Evolutionary conservation across 2,329 filamentous ascomycete genomes (phyloP).

Genomic region (Apiospora arundinis): DNA sequence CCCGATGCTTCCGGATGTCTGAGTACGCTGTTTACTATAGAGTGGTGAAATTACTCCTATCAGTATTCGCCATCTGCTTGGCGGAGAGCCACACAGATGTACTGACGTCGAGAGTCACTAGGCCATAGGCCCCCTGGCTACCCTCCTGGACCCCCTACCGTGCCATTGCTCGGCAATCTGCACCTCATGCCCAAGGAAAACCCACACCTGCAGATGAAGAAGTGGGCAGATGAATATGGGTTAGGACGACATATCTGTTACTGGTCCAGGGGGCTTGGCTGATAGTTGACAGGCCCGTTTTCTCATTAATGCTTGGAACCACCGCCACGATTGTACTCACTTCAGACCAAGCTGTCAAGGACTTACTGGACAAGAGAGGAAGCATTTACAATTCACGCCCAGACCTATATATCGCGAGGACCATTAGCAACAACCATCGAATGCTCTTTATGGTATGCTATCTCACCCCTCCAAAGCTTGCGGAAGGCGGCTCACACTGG

Average conservation of each 20-base stretch:
- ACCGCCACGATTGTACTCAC: constrained; percentile 54
- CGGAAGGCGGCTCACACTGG: not conserved
- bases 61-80: too few relatives aligned
- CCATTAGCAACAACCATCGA: constrained; percentile 29
- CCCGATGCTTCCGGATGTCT: not conserved
- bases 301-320: constrained; percentile 57
- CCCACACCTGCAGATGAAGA: constrained; percentile 53
- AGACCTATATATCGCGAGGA: constrained; percentile 50
- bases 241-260: not conserved
- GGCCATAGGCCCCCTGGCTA: constrained; percentile 41
- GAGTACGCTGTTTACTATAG: not conserved
- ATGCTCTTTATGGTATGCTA: constrained; percentile 31
- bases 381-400: constrained; percentile 56
- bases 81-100: not conserved
- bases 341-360: constrained; percentile 52
- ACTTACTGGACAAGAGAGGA: constrained; percentile 57
- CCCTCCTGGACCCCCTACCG: constrained; percentile 57
- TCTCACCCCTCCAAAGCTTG: not conserved
- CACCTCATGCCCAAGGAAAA: constrained; percentile 53
- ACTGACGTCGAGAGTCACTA: constrained; percentile 18
- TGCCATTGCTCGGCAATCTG: constrained; percentile 58
- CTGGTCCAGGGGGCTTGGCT: not conserved
- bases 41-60: not conserved
- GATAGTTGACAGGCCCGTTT: constrained; percentile 44
- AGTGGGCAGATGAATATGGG: constrained; percentile 59